Evolutionary conservation across 2,329 filamentous ascomycete species (phyloP).

Genomic region (Aspergillus jensenii): DNA sequence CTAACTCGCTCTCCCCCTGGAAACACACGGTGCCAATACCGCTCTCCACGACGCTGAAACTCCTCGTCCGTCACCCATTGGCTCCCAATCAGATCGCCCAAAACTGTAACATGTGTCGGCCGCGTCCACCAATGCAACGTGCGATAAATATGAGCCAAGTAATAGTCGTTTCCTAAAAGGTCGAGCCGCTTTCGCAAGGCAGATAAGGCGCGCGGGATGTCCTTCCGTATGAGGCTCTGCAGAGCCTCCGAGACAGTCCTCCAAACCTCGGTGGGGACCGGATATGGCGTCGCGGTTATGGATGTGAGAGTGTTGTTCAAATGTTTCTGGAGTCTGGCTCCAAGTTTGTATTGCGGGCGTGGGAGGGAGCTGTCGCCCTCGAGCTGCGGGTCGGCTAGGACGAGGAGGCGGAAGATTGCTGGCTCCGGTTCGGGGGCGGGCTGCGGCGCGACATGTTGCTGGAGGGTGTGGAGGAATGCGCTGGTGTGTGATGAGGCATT

Average conservation of each 20-base stretch:
- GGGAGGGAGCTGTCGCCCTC: slow-evolving; percentile 88
- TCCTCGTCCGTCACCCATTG: slow-evolving; percentile 91
- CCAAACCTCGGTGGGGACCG: slow-evolving; percentile 20
- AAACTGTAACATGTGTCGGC: slow-evolving; percentile 83
- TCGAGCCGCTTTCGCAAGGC: slow-evolving; percentile 78
- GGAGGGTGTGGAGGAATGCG: slow-evolving; percentile 36
- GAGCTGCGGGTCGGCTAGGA: slow-evolving; percentile 87
- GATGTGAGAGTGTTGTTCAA: slow-evolving; percentile 26
- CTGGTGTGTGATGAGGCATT: slow-evolving; percentile 7
- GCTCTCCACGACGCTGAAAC: slow-evolving; percentile 68
- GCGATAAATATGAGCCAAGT: slow-evolving; percentile 89
- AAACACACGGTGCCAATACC: slow-evolving; percentile 83
- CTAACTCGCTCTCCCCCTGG: slow-evolving; percentile 63
- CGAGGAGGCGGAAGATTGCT: slow-evolving; percentile 82
- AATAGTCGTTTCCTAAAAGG: slow-evolving; percentile 89
- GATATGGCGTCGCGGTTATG: slow-evolving; percentile 14
- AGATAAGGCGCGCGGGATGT: slow-evolving; percentile 66
- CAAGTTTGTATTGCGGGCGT: slow-evolving; percentile 44
- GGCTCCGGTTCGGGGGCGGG: slow-evolving; percentile 16
- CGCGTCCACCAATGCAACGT: slow-evolving; percentile 78
- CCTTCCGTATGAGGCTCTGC: slow-evolving; percentile 56
- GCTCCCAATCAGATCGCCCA: slow-evolving; percentile 89
- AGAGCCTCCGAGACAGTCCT: slow-evolving; percentile 24
- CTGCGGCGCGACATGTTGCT: slow-evolving; percentile 33
- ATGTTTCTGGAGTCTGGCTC: slow-evolving; percentile 42